These are phyloP conservation scores for Williopsis jadinii DNA, from an alignment of 1,139 yeast species.

Conservation along the genomic window DNA sequence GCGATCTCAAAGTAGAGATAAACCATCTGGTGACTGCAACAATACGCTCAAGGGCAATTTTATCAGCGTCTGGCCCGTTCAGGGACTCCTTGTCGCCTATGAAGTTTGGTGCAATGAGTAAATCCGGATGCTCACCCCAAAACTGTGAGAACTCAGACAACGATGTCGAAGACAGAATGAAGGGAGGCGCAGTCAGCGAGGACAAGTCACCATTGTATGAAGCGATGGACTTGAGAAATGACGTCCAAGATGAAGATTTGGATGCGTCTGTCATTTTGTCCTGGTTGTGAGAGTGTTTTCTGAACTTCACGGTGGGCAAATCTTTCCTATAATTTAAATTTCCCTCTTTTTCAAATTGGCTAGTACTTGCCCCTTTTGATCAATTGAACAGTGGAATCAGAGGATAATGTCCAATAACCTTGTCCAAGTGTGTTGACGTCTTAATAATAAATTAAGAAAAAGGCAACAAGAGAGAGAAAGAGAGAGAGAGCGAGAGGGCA, in stretches of 20 bases:
- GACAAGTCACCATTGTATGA: conserved; percentile 93
- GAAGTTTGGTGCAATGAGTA: conserved; percentile 64
- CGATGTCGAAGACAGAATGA: conserved; percentile 86
- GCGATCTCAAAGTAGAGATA: conserved; percentile 83
- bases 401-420: no score
- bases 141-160: conserved; percentile 87
- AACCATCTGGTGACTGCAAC: conserved; percentile 87
- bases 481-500: no score
- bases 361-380: no score
- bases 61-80: conserved; percentile 22
- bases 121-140: conserved; percentile 87
- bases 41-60: conserved; percentile 50
- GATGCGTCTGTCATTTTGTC: conserved; percentile 10
- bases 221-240: conserved; percentile 85
- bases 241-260: conserved; percentile 56
- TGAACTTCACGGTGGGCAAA: conserved; percentile 13
- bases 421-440: no score
- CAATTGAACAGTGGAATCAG: no score
- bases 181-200: conserved; percentile 96
- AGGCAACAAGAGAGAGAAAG: no score
- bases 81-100: conserved; percentile 25
- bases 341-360: no score
- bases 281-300: conserved; percentile 2
- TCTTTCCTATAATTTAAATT: background rate
- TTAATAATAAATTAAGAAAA: no score